Conservation (phyloP, 2,329 filamentous ascomycete genomes). For the Thielaviopsis musarum region DNA sequence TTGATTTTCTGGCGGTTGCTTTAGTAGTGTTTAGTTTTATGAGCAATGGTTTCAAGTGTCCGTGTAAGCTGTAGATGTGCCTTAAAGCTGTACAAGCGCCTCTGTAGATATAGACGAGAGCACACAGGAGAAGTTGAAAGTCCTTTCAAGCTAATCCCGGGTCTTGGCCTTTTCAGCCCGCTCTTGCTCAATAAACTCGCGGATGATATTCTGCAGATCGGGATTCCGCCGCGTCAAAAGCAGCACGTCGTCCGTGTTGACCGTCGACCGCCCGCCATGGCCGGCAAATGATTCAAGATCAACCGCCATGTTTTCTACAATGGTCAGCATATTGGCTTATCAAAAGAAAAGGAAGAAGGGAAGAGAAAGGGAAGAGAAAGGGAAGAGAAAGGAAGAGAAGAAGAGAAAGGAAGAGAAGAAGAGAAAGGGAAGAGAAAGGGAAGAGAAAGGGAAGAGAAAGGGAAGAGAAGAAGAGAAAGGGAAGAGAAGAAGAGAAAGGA, state of each 20-base stretch:
- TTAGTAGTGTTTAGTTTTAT: not conserved
- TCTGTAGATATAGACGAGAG: not conserved
- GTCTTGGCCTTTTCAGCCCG: slow-evolving; percentile 25
- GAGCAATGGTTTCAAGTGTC: not conserved
- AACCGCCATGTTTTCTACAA: slow-evolving; percentile 34
- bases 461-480: no score
- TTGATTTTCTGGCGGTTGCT: not conserved
- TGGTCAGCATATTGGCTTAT: not conserved
- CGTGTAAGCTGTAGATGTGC: no score
- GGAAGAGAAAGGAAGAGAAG: not conserved
- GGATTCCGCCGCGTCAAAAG: slow-evolving; percentile 77
- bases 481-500: no score
- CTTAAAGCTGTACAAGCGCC: no score
- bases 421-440: no score
- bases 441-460: no score
- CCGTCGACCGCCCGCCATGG: slow-evolving; percentile 65
- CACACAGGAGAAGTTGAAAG: no score
- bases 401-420: not conserved
- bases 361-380: not conserved
- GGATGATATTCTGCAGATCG: slow-evolving; percentile 61
- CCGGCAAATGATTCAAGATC: slow-evolving; percentile 43
- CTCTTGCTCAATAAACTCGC: slow-evolving; percentile 45
- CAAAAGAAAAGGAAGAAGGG: not conserved
- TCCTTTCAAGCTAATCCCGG: not conserved
- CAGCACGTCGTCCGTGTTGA: slow-evolving; percentile 76